A percentile compares a stretch with the other conserved stretches of the same genome.
Conservation (phyloP, 2,329 filamentous ascomycete species). For the Aureobasidium sp. region DNA sequence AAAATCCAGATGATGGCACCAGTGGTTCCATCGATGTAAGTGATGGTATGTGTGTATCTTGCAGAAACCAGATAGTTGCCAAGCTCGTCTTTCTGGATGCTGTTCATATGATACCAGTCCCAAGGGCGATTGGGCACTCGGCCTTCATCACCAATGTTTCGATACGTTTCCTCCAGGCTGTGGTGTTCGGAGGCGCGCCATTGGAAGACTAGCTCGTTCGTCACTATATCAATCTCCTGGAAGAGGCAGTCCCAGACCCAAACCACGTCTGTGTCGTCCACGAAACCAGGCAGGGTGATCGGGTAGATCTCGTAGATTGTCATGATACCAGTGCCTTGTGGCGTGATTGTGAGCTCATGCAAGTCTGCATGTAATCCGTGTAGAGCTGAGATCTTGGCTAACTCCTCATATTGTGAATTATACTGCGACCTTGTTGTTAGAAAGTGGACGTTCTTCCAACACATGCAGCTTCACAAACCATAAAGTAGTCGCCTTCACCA, state of each 20-base stretch:
- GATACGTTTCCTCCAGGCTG: not conserved
- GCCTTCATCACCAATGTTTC: slow-evolving; percentile 33
- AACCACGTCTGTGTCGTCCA: not conserved
- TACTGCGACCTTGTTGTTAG: not conserved
- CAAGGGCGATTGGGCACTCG: slow-evolving; percentile 29
- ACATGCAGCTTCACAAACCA: slow-evolving; percentile 25
- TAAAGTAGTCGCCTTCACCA: slow-evolving; percentile 23
- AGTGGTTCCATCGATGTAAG: slow-evolving; percentile 41
- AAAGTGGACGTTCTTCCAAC: not conserved
- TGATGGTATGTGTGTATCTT: slow-evolving; percentile 43
- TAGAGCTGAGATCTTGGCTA: slow-evolving; percentile 32
- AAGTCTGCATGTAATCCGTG: slow-evolving; percentile 30
- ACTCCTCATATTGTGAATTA: slow-evolving; percentile 30
- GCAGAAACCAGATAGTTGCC: slow-evolving; percentile 51
- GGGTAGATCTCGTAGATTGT: slow-evolving; percentile 33
- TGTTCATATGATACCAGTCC: slow-evolving; percentile 52
- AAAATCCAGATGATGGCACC: slow-evolving; percentile 49
- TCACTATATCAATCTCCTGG: slow-evolving; percentile 37
- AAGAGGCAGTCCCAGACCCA: slow-evolving; percentile 34
- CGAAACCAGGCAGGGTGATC: slow-evolving; percentile 28
- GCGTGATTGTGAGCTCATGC: slow-evolving; percentile 41
- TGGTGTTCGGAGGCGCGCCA: slow-evolving; percentile 35
- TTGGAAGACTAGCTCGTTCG: slow-evolving; percentile 33
- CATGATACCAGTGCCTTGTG: slow-evolving; percentile 37
- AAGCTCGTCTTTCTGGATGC: slow-evolving; percentile 44